Evolutionary conservation across 202 grass and related monocot genomes (phyloP), one percentile per base, ranked within the genome.

Genomic region (Saccharum hybrid): DNA sequence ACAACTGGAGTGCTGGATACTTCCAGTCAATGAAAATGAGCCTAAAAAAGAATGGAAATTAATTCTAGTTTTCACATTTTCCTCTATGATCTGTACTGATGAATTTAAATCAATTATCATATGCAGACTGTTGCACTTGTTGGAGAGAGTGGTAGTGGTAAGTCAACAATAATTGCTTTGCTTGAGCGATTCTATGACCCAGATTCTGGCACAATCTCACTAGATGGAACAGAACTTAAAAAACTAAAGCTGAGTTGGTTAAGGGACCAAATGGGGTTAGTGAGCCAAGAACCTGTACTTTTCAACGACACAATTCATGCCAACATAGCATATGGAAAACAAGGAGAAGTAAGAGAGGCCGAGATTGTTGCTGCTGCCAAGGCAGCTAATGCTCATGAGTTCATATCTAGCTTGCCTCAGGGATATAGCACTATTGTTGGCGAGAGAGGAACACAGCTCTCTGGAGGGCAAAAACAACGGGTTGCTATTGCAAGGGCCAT

Each of bases 291-390:
- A 39, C 96, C 96, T 2, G 75, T 92, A 19, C 85, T 98, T 16
- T 96, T 98, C 86, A 88, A 90, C 51, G 89, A 92, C 81, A 96
- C 96, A 38, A 90, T 98, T 57, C 87, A 80, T 62, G 81, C 91
- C 85, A 98, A 98, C 87, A 96, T 98, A 92, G 79, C 89, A 82
- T 96, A 98, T 23, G 91, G 96, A 30, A 94, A 91, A 76, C 82
- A 89, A 43, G 89, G 85, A 38, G 85, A 87, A 36, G 91, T 71
- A 19, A 87, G 78, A 21, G 91, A 98, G 74, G 91, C 90, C 21
- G 96, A 96, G 77, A 86, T 96, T 19, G 67, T 90, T 8, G 19
- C 26, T 41, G 91, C 67, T 4, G 87, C 93, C 46, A 84, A 92
- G 83, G 78, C 86, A 76, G 84, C 89, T 23, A 96, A 98, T 4